Conservation (phyloP, 331 rosid genomes). For the Malus hybrid region DNA sequence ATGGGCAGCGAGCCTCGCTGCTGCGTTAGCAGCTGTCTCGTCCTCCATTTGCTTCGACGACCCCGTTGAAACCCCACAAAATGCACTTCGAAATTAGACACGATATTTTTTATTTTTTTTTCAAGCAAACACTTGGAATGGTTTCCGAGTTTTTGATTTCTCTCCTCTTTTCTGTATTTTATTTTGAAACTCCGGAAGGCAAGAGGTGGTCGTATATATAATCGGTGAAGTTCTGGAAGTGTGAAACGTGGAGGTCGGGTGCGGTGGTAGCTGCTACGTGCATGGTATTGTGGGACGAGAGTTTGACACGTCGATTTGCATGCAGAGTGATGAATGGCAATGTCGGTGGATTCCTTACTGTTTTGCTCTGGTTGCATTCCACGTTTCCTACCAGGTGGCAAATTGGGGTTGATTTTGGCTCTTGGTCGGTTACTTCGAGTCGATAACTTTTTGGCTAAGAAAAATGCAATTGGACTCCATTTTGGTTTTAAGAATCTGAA, state of each 20-base stretch:
- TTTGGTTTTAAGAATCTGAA: not conserved
- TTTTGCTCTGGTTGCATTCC: not conserved
- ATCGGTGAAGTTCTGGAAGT: not conserved
- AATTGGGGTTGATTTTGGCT: not conserved
- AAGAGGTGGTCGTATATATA: not conserved
- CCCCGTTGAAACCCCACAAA: slow-evolving; percentile 35
- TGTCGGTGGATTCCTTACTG: not conserved
- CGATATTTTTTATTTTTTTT: not conserved
- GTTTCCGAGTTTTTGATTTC: not conserved
- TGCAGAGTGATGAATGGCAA: not conserved
- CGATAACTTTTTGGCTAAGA: not conserved
- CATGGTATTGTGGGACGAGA: slow-evolving; percentile 6
- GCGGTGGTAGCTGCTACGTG: slow-evolving; percentile 11
- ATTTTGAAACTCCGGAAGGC: not conserved
- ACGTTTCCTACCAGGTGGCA: slow-evolving; percentile 13
- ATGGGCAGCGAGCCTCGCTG: slow-evolving; percentile 47
- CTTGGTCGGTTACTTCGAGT: not conserved
- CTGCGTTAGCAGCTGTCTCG: slow-evolving; percentile 58
- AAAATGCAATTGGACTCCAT: not conserved
- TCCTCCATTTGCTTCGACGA: slow-evolving; percentile 44
- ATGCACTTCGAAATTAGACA: not conserved
- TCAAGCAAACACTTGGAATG: not conserved
- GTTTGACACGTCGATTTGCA: not conserved
- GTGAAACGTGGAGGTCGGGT: slow-evolving; percentile 22
- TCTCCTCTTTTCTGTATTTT: not conserved